Evolutionary conservation across 192 early-diverging fungal species (phyloP).

Genomic region (Mortierella claussenii): DNA sequence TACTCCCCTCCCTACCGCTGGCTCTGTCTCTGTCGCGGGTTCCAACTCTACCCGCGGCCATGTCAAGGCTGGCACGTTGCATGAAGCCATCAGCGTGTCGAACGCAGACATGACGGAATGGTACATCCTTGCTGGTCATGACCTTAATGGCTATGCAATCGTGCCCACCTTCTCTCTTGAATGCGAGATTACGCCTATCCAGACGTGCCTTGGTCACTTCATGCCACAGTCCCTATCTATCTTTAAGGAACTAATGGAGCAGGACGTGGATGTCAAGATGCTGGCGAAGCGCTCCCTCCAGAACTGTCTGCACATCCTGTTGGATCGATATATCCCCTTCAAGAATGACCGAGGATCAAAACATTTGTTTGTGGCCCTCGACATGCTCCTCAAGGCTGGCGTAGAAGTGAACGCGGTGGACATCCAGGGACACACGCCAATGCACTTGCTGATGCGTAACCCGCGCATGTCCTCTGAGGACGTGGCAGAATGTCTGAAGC

Average conservation of each 20-base stretch:
- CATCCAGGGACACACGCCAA: conserved; percentile 23
- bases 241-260: conserved; percentile 43
- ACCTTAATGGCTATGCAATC: conserved; percentile 46
- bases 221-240: conserved; percentile 21
- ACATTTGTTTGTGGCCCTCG: conserved; percentile 36
- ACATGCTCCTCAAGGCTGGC: conserved; percentile 16
- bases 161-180: conserved; percentile 41
- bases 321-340: conserved; percentile 44
- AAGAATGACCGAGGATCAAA: conserved; percentile 39
- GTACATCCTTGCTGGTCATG: conserved; percentile 48
- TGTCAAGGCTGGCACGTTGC: conserved; percentile 19
- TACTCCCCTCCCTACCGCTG: background rate
- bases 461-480: conserved; percentile 88
- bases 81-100: conserved; percentile 37
- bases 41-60: background rate
- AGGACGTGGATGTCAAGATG: conserved; percentile 29
- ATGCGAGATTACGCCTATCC: conserved; percentile 49
- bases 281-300: conserved; percentile 33
- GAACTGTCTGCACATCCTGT: conserved; percentile 36
- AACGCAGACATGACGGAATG: conserved; percentile 51
- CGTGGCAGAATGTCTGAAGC: conserved; percentile 56
- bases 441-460: conserved; percentile 85
- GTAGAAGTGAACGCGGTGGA: conserved; percentile 39
- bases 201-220: conserved; percentile 41
- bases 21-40: background rate